Conservation (phyloP, 805 yeast species). For the Zygosaccharomyces bailii region DNA sequence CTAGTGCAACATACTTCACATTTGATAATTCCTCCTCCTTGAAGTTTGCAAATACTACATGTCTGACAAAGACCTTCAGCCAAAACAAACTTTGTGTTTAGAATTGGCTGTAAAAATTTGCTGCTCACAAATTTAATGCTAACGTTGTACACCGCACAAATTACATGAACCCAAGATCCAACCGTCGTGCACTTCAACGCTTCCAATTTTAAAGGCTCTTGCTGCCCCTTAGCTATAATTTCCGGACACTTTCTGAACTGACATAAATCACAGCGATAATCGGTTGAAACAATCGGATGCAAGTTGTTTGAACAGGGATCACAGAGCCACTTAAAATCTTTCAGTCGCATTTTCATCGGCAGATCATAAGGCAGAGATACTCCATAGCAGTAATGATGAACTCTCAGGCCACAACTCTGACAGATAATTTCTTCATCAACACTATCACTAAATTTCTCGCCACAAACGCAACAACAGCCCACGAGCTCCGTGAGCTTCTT, state of each 20-base stretch:
- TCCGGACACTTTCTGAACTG: slow-evolving; percentile 48
- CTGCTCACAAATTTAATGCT: slow-evolving; percentile 44
- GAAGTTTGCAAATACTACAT: slow-evolving; percentile 46
- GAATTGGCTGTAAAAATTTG: slow-evolving; percentile 45
- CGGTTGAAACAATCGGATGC: slow-evolving; percentile 54
- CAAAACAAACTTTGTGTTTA: slow-evolving; percentile 37
- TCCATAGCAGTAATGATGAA: slow-evolving; percentile 73
- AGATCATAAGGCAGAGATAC: slow-evolving; percentile 17
- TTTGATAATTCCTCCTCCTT: slow-evolving; percentile 44
- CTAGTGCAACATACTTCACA: slow-evolving; percentile 21
- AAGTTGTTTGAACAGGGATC: slow-evolving; percentile 72
- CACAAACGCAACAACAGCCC: slow-evolving; percentile 58
- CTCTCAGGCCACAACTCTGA: slow-evolving; percentile 61
- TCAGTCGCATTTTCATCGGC: background rate
- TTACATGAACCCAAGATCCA: slow-evolving; percentile 74
- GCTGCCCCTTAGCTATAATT: slow-evolving; percentile 44
- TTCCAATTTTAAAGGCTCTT: slow-evolving; percentile 47
- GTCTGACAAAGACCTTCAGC: slow-evolving; percentile 31
- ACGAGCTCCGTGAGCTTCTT: background rate
- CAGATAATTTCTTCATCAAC: slow-evolving; percentile 44
- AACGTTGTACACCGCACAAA: slow-evolving; percentile 61
- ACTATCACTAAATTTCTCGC: slow-evolving; percentile 26
- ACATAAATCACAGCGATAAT: slow-evolving; percentile 68
- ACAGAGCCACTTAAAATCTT: slow-evolving; percentile 63
- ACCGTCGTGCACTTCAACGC: slow-evolving; percentile 63